Conservation (phyloP, 2,329 filamentous ascomycete genomes). For the Coniochaeta hoffmannii region DNA sequence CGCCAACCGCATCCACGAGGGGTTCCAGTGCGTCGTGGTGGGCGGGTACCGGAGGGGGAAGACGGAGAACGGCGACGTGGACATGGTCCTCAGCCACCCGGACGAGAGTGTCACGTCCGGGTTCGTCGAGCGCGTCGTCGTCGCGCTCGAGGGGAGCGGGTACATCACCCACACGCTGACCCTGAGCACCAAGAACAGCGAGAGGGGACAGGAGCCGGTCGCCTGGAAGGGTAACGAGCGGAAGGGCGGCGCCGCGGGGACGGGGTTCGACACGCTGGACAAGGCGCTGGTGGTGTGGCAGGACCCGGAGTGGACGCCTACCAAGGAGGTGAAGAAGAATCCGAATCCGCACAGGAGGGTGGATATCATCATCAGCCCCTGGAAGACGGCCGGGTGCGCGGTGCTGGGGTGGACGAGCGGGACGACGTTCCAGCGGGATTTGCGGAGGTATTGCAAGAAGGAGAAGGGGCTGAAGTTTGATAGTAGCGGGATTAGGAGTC, state of each 20-base stretch:
- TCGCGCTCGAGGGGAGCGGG: slow-evolving; percentile 56
- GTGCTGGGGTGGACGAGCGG: slow-evolving; percentile 83
- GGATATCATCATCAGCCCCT: slow-evolving; percentile 85
- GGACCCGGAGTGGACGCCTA: slow-evolving; percentile 43
- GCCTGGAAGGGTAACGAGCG: slow-evolving; percentile 40
- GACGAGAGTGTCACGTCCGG: slow-evolving; percentile 59
- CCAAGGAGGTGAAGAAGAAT: slow-evolving; percentile 44
- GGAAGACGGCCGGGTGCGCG: slow-evolving; percentile 83
- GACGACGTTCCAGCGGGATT: slow-evolving; percentile 82
- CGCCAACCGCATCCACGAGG: slow-evolving; percentile 53
- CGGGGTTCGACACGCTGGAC: slow-evolving; percentile 80
- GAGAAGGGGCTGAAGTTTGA: slow-evolving; percentile 77
- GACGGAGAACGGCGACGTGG: slow-evolving; percentile 67
- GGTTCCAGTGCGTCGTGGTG: slow-evolving; percentile 55
- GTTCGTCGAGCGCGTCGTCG: slow-evolving; percentile 67
- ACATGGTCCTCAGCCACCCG: slow-evolving; percentile 75
- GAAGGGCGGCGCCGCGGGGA: slow-evolving; percentile 35
- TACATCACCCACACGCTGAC: slow-evolving; percentile 79
- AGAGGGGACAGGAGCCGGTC: slow-evolving; percentile 59
- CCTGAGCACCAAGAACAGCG: slow-evolving; percentile 61
- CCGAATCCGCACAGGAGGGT: slow-evolving; percentile 74
- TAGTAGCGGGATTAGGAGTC: slow-evolving; percentile 73
- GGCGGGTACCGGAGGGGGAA: slow-evolving; percentile 82
- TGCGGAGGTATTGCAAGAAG: slow-evolving; percentile 72
- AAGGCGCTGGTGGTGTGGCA: slow-evolving; percentile 94